Percentiles rank a stretch among this genome's conserved stretches.
These are phyloP conservation scores for Sporobolomyces roseus DNA, from an alignment of 768 basidiomycete genomes.

Conservation along the genomic window DNA sequence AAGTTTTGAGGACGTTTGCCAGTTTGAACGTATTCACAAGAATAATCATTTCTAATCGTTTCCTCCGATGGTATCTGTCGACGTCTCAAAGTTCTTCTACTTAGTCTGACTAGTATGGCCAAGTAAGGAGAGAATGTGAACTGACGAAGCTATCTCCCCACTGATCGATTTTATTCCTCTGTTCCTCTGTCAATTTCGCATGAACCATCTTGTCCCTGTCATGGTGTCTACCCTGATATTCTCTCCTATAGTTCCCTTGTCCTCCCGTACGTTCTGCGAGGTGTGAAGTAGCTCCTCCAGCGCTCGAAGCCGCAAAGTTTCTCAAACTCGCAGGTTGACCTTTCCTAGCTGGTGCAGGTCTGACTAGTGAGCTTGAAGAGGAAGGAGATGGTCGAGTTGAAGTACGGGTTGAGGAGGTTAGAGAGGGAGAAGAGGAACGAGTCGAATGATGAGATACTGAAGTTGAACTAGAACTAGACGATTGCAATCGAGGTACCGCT, in stretches of 20 bases:
- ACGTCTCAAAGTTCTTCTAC: neutral
- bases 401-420: neutral
- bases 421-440: conserved; percentile 5
- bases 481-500: too few species aligned
- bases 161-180: neutral
- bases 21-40: conserved; percentile 79
- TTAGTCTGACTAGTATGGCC: neutral
- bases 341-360: conserved; percentile 4
- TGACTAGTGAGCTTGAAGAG: neutral
- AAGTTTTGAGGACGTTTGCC: conserved; percentile 93
- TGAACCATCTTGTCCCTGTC: conserved; percentile 6
- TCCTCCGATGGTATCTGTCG: conserved; percentile 80
- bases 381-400: conserved; percentile 6
- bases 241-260: neutral
- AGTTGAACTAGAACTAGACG: too few species aligned
- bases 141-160: conserved; percentile 34
- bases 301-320: conserved; percentile 27
- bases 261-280: neutral
- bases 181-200: too few species aligned
- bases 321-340: conserved; percentile 22
- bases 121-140: neutral
- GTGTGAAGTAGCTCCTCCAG: conserved; percentile 16
- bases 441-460: conserved; percentile 19
- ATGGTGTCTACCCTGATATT: too few species aligned
- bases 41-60: conserved; percentile 93